Evolutionary conservation across 352 stramenopile species (phyloP), one percentile per base, ranked within the genome.

Genomic region (Plasmopara halstedii): DNA sequence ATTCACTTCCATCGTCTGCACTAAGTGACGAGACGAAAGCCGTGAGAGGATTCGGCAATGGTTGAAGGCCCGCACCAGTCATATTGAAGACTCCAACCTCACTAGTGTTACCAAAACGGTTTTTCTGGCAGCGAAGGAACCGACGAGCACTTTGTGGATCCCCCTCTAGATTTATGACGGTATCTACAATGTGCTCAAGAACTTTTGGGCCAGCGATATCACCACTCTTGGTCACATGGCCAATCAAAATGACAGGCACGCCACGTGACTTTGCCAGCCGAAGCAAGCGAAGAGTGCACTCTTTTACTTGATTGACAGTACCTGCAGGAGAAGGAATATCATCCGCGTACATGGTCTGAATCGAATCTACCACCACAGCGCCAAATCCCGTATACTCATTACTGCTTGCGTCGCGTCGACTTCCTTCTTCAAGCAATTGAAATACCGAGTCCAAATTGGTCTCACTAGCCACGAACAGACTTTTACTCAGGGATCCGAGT

Each of bases 81-180:
- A 98, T 98, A 53, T 87, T 81, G 54, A 98, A 98, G 19, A 99
- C 86, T 9, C 92, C 95, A n/a, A 98, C 89, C 56, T 98, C 93
- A 50, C 92, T 94, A 7, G 85, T 96, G 20, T 87, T 95, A 29
- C 95, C 95, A 55, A 99, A 99, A 13, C 93, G 87, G 75, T 98
- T 98, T 58, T 98, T 98, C 17, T 90, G 77, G 34, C 88, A 96
- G 8, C 94, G 75, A 13, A 98, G 46, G 26, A 98, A 89, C n/a
- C 95, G 75, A 9, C 86, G 78, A 6, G 73, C 43, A 45, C 76
- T 88, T 46, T 90, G 68, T 7, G 73, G 60, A n/a, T 95, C 85
- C 13, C 89, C 90, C 47, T 99, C 94, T 10, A 99, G 67, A 51
- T 98, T 95, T 14, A 98, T 65, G 14, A 99, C 94, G 2, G 89